These are phyloP conservation scores for Nadsonia fulvescens DNA, from an alignment of 805 yeast genomes.

Conservation along the genomic window DNA sequence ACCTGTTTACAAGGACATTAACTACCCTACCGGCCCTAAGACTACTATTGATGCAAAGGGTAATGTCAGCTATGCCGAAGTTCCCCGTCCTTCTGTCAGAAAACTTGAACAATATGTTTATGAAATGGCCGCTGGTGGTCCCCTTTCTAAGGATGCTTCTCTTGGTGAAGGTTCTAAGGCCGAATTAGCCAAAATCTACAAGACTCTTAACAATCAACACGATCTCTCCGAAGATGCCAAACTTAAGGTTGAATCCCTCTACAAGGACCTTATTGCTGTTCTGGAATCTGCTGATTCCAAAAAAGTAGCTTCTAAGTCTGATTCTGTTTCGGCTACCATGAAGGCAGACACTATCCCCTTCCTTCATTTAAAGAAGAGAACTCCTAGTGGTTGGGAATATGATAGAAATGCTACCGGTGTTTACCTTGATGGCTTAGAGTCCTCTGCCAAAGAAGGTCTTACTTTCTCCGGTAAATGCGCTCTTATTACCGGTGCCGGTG, in stretches of 20 bases:
- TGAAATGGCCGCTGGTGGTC: conserved; percentile 93
- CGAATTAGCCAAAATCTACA: conserved; percentile 68
- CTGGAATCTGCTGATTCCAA: conserved; percentile 30
- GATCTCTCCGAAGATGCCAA: conserved; percentile 47
- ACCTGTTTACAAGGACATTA: conserved; percentile 92
- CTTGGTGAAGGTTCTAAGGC: conserved; percentile 36
- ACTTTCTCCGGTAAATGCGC: conserved; percentile 79
- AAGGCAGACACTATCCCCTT: conserved; percentile 56
- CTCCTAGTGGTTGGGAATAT: conserved; percentile 68
- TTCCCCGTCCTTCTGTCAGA: conserved; percentile 75
- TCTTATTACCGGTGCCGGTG: conserved; percentile 95
- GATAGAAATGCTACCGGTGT: conserved; percentile 58
- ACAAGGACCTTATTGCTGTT: conserved; percentile 17
- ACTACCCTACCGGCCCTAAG: conserved; percentile 88
- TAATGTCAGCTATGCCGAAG: conserved; percentile 68
- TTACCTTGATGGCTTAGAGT: conserved; percentile 80
- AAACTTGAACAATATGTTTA: conserved; percentile 88
- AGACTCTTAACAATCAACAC: conserved; percentile 63
- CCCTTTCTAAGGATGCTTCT: conserved; percentile 58
- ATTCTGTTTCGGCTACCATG: conserved; percentile 14
- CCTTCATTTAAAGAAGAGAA: conserved; percentile 68
- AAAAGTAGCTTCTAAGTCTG: conserved; percentile 28
- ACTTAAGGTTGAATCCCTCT: conserved; percentile 25
- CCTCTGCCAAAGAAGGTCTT: conserved; percentile 86
- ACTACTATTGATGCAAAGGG: conserved; percentile 81